Base-by-base conservation (phyloP, 768 basidiomycete genomes). In the Russula abietina region DNA sequence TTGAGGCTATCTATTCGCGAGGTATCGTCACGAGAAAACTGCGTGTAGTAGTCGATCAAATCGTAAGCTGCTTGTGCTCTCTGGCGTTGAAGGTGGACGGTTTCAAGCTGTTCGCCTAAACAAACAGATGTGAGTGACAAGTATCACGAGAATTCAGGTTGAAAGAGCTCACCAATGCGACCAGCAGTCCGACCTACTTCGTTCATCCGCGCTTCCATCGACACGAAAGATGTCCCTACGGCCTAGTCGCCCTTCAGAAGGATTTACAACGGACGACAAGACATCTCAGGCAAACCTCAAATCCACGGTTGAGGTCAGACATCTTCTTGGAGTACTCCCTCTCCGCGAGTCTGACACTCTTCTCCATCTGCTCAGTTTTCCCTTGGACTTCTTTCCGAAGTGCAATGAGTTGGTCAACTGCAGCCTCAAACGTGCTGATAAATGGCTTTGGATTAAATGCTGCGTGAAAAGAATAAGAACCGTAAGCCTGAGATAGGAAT, bases 401-500 rank as follows among this genome's bases (percentile, higher is more conserved):
- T 1, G 85, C 80, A 64, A 99, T 88, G 38, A 99, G 82, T 57
- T 82, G 84, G 75, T 97, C 94, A 12, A 98, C 87, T 0, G 92
- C 91, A 19, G 85, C 83, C 68, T 98, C 97, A 66, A 99, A 96
- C 4, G 91, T 93, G 57, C 83, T 78, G 64, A 98, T 89, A 75
- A 98, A 97, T 0, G 95, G 93, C 69, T 89, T 88, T 5, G 95
- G 93, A 70, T 96, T 87, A 70, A 96, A 96, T n/a, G 95, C 93
- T 94, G 28, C 19, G 22, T 32, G 64, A 55, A 7, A 38, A 26
- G 22, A 7, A 24, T 49, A 22, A 55, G 8, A 12, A 24, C 8
- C 12, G 14, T 48, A 26, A 11, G 26, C 38, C n/a, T 24, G 46
- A 12, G n/a, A 16, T 54, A 60, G 26, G 62, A 11, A 32, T 53